These are phyloP conservation scores for Dipodascus albidus DNA, from an alignment of 805 yeast genomes.

Conservation along the genomic window DNA sequence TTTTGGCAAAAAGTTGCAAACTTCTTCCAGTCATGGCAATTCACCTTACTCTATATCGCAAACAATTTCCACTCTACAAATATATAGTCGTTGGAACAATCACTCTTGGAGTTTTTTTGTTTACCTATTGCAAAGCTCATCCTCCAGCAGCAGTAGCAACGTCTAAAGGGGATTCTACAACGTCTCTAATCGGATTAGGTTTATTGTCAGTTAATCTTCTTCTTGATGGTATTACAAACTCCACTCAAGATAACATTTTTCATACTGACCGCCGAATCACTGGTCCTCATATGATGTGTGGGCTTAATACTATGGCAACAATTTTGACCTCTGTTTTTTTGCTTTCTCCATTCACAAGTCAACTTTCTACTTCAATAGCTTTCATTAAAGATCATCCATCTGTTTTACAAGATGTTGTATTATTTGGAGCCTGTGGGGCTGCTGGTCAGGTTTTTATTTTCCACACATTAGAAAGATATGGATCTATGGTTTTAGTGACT, in stretches of 20 bases:
- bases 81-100: constrained; percentile 68
- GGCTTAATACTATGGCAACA: constrained; percentile 40
- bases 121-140: constrained; percentile 42
- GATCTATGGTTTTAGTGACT: constrained; percentile 75
- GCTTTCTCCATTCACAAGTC: constrained; percentile 38
- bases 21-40: constrained; percentile 89
- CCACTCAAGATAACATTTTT: constrained; percentile 83
- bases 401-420: constrained; percentile 45
- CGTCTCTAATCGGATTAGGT: constrained; percentile 40
- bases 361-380: constrained; percentile 35
- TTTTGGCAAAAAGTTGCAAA: constrained; percentile 88
- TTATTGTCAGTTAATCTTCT: constrained; percentile 53
- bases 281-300: constrained; percentile 83
- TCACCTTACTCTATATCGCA: constrained; percentile 58
- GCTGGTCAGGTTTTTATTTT: constrained; percentile 93
- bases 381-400: constrained; percentile 43
- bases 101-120: constrained; percentile 71
- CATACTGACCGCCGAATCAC: constrained; percentile 40
- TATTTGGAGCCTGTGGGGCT: constrained; percentile 73
- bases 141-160: constrained; percentile 16
- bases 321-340: constrained; percentile 30
- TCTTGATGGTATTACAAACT: constrained; percentile 85
- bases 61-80: constrained; percentile 63
- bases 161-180: constrained; percentile 5
- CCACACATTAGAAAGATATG: constrained; percentile 70